These are phyloP conservation scores for Apodospora peruviana DNA, from an alignment of 495 filamentous ascomycete species.

Conservation along the genomic window DNA sequence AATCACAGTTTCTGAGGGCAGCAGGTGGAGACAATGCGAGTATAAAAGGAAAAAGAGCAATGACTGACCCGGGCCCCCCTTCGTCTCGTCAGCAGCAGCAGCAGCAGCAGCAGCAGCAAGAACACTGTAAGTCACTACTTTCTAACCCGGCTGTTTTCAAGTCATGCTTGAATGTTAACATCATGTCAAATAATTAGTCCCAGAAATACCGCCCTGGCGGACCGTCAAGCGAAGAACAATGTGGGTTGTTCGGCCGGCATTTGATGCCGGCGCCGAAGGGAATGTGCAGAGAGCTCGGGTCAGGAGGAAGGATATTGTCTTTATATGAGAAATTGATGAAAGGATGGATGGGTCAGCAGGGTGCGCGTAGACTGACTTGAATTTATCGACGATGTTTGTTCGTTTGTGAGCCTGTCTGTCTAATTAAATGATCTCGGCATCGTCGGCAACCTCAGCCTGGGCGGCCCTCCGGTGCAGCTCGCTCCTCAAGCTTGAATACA, in stretches of 20 bases:
- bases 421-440: too few relatives aligned
- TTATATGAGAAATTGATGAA: too few relatives aligned
- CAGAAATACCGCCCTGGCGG: not conserved
- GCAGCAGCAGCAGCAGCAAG: not conserved
- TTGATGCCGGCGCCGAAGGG: conserved; percentile 16
- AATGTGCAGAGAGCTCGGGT: conserved; percentile 22
- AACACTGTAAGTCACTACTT: not conserved
- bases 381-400: too few relatives aligned
- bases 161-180: not conserved
- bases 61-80: not conserved
- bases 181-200: not conserved
- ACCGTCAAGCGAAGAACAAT: conserved; percentile 13
- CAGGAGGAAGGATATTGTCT: conserved; percentile 5
- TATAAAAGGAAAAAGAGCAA: not conserved
- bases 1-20: not conserved
- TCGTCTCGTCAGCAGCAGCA: too few relatives aligned
- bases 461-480: too few relatives aligned
- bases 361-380: too few relatives aligned
- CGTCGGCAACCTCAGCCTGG: too few relatives aligned
- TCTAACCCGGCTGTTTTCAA: not conserved
- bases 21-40: not conserved
- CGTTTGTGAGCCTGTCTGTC: too few relatives aligned
- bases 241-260: conserved; percentile 24
- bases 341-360: too few relatives aligned
- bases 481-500: too few relatives aligned